Base-by-base conservation (phyloP, 2,329 filamentous ascomycete species). In the Nigrospora oryzae region DNA sequence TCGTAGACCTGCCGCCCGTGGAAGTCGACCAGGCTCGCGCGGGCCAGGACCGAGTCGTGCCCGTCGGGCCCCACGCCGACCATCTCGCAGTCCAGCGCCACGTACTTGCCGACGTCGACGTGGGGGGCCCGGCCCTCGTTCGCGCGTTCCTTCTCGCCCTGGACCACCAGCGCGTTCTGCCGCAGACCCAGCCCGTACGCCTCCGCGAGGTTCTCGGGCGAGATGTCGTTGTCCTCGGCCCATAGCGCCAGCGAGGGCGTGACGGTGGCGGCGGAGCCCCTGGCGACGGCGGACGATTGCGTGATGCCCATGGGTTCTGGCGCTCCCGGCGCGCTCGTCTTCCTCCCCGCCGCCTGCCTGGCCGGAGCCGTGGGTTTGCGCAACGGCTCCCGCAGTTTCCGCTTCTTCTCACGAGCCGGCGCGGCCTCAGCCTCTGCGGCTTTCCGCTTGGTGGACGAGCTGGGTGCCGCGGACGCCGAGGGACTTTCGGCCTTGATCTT, bases 31-130 rank as follows among this genome's bases (percentile, higher is more conserved):
- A 95, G 70, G 59, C 87, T 95, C 45, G 91, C 88, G 39, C 93
- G 80, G 1, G 93, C 93, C 38, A 98, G 77, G 0, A 81, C 82
- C 33, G 88, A 89, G 58, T 82, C 77, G 51, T 83, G 73, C 17
- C 80, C 77, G 42, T 80, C 80, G 1, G 79, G 77, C 0, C 85
- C 86, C 12, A 94, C 80, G 40, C 91, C 93, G 23, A 98, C 93
- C 93, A 98, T 98, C 68, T 98, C 93, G 64, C 93, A 98, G 69
- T 98, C 93, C 39, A 98, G 79, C 16, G 87, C 86, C 36, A 98
- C 69, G 62, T 95, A 98, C 73, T 93, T 95, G 42, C 91, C 93
- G 16, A 90, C 69, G 43, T 89, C 79, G 33, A 84, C 67, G 6
- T 74, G 78, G 19, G 69, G 63, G 2, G 77, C 74, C 4, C 81